These are phyloP conservation scores for Umbelopsis isabellina DNA, from an alignment of 192 early-diverging fungal genomes.

Conservation along the genomic window DNA sequence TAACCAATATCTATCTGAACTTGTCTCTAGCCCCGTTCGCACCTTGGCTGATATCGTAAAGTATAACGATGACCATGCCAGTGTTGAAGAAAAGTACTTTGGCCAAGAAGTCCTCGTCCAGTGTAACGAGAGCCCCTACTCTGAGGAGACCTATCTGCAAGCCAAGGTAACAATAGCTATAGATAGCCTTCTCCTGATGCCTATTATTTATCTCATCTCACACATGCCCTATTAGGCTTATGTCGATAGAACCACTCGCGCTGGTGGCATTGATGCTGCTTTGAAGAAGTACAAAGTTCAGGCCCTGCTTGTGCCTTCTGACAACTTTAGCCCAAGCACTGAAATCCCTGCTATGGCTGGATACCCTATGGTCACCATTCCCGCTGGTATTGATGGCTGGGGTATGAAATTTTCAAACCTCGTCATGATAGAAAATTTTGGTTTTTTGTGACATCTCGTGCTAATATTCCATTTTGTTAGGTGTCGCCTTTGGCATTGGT, in stretches of 20 bases:
- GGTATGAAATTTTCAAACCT: neutral
- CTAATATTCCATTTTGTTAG: neutral
- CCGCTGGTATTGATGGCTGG: slow-evolving; percentile 12
- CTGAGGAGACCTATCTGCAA: slow-evolving; percentile 10
- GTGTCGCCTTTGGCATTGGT: slow-evolving; percentile 12
- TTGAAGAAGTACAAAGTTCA: slow-evolving; percentile 13
- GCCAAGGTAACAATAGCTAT: neutral
- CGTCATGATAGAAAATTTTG: neutral
- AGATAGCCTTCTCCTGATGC: neutral
- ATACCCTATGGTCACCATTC: slow-evolving; percentile 19
- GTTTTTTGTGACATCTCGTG: neutral
- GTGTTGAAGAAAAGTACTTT: slow-evolving; percentile 16
- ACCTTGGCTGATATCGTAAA: slow-evolving; percentile 7
- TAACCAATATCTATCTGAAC: slow-evolving; percentile 4
- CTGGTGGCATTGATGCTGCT: slow-evolving; percentile 19
- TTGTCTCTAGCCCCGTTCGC: slow-evolving; percentile 6
- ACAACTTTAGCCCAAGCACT: slow-evolving; percentile 21
- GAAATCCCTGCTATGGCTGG: slow-evolving; percentile 25
- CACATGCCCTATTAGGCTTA: neutral
- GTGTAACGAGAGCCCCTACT: slow-evolving; percentile 1
- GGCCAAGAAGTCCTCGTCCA: slow-evolving; percentile 18
- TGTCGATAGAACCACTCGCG: slow-evolving; percentile 18
- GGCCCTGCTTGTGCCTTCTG: slow-evolving; percentile 15
- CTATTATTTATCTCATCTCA: neutral
- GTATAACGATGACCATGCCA: neutral